Evolutionary conservation across 306 rosid species (phyloP), one percentile per base, ranked within the genome.

Genomic region (Vigna mungo): DNA sequence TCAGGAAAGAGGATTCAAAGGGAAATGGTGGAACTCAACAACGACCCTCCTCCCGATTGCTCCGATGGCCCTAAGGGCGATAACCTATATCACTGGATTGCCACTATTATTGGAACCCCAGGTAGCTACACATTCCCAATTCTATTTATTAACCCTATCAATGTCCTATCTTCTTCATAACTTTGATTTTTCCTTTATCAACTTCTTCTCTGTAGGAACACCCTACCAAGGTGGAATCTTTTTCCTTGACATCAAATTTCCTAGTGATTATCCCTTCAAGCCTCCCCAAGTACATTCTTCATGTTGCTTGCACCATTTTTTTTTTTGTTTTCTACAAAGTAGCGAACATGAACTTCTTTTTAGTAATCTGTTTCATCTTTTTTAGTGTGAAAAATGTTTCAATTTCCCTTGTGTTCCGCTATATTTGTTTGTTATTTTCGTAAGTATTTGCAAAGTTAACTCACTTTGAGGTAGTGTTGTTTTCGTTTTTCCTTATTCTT

Each of bases 21-120:
- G 34, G 98, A 94, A 77, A 92, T 94, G 98, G 81, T 63, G 32
- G 97, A 92, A 78, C 91, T 94, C 52, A 85, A 89, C 88, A 68
- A 53, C 54, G 93, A 92, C 55, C 93, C 97, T 51, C 96, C 98
- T 82, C 87, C 91, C 7, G 79, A 87, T 44, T 94, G 90, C 85
- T 90, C 93, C 30, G 98, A 96, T 30, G 97, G 98, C 5, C 97
- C 98, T 21, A 94, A 92, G 83, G 98, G 98, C 15, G 98, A 94
- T 82, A 94, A 94, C 73, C 93, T 94, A 74, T 94, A 92, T 74
- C 91, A 94, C 67, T 94, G 98, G 97, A 83, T 94, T 49, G 98
- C 97, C n/a, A 89, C 97, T 51, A 74, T 94, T 47, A 83, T 90
- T 12, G 98, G 98, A 2, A 86, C 96, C 71, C 72, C 91, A 62